Percentiles rank a stretch among this genome's conserved stretches.
These are phyloP conservation scores for Tillandsia leiboldiana DNA, from an alignment of 176 grass and related monocot species.

Conservation along the genomic window DNA sequence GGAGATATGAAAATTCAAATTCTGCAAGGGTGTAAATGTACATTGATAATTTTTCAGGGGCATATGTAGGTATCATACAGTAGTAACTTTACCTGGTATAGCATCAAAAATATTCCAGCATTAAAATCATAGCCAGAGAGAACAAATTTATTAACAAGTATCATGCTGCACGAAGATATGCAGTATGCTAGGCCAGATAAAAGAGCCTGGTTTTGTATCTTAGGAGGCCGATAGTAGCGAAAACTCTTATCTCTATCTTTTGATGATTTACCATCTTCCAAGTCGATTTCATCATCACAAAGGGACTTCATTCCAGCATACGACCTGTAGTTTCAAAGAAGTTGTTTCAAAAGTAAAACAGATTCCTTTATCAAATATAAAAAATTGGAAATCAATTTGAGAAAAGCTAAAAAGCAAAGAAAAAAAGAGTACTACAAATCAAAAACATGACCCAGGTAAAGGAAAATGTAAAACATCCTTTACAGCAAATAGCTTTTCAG, in stretches of 20 bases:
- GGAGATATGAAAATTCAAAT: too few relatives aligned
- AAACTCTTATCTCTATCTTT: constrained; percentile 54
- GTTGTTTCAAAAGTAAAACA: constrained; percentile 8
- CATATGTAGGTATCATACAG: not conserved
- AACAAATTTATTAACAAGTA: constrained; percentile 84
- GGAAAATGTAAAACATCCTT: not conserved
- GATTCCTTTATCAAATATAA: constrained; percentile 18
- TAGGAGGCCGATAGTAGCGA: constrained; percentile 29
- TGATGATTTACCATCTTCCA: constrained; percentile 66
- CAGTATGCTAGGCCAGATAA: constrained; percentile 90
- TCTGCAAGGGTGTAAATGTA: too few relatives aligned
- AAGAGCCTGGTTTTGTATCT: constrained; percentile 65
- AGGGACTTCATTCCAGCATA: constrained; percentile 26
- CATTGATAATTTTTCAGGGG: too few relatives aligned
- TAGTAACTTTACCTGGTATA: constrained; percentile 60
- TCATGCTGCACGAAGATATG: constrained; percentile 91
- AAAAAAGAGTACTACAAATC: not conserved
- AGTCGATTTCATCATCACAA: constrained; percentile 43
- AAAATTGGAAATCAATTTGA: not conserved
- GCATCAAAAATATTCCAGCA: constrained; percentile 93
- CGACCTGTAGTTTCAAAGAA: constrained; percentile 37
- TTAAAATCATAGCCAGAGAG: constrained; percentile 77
- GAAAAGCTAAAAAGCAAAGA: not conserved
- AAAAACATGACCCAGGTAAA: not conserved
- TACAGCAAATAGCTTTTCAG: too few relatives aligned